Evolutionary conservation across 2,329 filamentous ascomycete species (phyloP).

Genomic region (Cadophora sp.): DNA sequence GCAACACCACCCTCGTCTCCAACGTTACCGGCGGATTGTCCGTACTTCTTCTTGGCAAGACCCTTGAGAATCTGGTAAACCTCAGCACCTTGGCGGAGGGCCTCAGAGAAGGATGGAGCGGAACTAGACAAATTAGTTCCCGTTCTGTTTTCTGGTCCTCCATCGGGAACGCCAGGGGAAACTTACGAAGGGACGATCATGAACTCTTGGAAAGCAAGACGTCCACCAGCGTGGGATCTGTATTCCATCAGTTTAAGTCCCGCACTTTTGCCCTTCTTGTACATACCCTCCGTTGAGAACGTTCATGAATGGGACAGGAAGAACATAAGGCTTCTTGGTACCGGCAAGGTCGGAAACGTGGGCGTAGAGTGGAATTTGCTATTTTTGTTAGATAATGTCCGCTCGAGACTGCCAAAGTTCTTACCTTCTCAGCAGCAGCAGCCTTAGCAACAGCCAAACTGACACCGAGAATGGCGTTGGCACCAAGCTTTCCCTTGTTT

Average conservation of each 20-base stretch:
- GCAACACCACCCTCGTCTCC: slow-evolving; percentile 99
- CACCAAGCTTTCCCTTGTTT: slow-evolving; percentile 88
- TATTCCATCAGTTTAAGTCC: slow-evolving; percentile 30
- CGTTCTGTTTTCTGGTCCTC: slow-evolving; percentile 8
- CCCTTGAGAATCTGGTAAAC: slow-evolving; percentile 98
- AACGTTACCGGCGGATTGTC: slow-evolving; percentile 97
- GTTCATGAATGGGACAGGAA: slow-evolving; percentile 93
- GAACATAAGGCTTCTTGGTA: slow-evolving; percentile 90
- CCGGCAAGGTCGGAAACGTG: slow-evolving; percentile 88
- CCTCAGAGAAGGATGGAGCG: slow-evolving; percentile 92
- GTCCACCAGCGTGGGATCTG: slow-evolving; percentile 95
- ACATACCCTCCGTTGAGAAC: slow-evolving; percentile 76
- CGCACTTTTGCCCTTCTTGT: not conserved
- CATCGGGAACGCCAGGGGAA: not conserved
- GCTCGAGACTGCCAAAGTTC: slow-evolving; percentile 25
- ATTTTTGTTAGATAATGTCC: slow-evolving; percentile 3
- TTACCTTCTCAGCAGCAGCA: slow-evolving; percentile 83
- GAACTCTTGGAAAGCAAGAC: slow-evolving; percentile 94
- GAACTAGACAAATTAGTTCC: slow-evolving; percentile 55
- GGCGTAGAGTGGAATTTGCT: slow-evolving; percentile 83
- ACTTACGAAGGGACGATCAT: slow-evolving; percentile 87
- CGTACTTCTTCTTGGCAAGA: slow-evolving; percentile 99
- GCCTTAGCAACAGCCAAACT: slow-evolving; percentile 86
- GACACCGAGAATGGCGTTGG: slow-evolving; percentile 89
- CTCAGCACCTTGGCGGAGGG: slow-evolving; percentile 93